These are phyloP conservation scores for Cyclospora cayetanensis DNA, from an alignment of 169 alveolate species.

Conservation along the genomic window DNA sequence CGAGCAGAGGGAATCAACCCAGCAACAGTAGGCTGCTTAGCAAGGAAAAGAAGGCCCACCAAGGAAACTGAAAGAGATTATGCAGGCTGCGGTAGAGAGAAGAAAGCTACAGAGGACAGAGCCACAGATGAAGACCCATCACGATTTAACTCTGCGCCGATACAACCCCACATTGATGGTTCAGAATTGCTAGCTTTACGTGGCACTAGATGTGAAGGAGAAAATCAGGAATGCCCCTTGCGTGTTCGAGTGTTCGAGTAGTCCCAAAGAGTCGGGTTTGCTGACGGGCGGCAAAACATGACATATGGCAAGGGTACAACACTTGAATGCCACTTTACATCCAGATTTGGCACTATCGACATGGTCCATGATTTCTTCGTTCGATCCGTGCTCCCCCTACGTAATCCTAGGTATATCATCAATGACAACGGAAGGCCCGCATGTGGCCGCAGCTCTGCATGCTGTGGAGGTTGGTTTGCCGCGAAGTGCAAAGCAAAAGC, in stretches of 20 bases:
- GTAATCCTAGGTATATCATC: not conserved
- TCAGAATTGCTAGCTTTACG: not conserved
- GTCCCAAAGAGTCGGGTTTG: not conserved
- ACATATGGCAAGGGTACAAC: not conserved
- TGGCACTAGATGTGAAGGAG: not conserved
- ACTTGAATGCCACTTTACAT: not conserved
- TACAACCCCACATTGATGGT: no score
- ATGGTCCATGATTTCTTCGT: not conserved
- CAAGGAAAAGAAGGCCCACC: no score
- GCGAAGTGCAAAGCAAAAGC: not conserved
- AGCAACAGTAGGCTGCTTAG: no score
- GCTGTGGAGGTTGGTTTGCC: not conserved
- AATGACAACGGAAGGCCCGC: not conserved
- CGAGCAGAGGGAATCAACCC: no score
- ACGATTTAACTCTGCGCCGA: no score
- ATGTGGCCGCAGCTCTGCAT: not conserved
- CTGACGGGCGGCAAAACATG: not conserved
- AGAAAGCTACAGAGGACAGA: no score
- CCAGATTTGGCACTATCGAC: no score
- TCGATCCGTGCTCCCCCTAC: no score
- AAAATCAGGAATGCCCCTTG: not conserved
- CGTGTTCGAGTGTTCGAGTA: not conserved
- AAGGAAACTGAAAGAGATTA: no score
- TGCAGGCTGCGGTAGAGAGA: no score
- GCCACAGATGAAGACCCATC: no score